Percentiles rank a stretch among this genome's conserved stretches.
Evolutionary conservation across 768 basidiomycete species (phyloP).

Genomic region (Psilocybe cubensis): DNA sequence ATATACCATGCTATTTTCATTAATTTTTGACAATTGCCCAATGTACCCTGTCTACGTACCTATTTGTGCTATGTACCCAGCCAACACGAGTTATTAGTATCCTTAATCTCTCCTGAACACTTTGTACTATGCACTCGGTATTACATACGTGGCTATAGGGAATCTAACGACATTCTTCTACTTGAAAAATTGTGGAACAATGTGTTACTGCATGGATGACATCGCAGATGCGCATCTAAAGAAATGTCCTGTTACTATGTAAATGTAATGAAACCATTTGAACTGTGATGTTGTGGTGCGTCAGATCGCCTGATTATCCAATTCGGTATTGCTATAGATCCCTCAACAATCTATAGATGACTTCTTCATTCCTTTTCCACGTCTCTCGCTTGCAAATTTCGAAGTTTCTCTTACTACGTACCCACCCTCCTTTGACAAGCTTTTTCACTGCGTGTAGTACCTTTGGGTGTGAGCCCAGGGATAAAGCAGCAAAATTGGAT

Average conservation of each 20-base stretch:
- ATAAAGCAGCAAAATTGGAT: not conserved
- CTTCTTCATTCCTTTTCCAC: slow-evolving; percentile 11
- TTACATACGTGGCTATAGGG: not conserved
- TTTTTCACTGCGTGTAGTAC: slow-evolving; percentile 4
- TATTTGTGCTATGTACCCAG: too few relatives aligned
- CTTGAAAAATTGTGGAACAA: too few relatives aligned
- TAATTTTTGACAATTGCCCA: not conserved
- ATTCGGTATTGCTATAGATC: not conserved
- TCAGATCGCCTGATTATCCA: too few relatives aligned
- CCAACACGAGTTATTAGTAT: not conserved
- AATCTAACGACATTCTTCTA: too few relatives aligned
- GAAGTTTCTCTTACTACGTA: not conserved
- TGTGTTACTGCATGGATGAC: too few relatives aligned
- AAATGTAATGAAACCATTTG: too few relatives aligned
- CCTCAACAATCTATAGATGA: slow-evolving; percentile 3
- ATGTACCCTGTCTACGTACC: too few relatives aligned
- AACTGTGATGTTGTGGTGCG: too few relatives aligned
- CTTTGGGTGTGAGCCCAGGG: not conserved
- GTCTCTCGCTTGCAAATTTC: slow-evolving; percentile 1
- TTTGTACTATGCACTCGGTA: not conserved
- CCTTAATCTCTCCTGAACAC: not conserved
- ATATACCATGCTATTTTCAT: not conserved
- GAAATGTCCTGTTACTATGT: too few relatives aligned
- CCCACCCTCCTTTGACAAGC: slow-evolving; percentile 12
- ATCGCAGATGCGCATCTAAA: too few relatives aligned